These are phyloP conservation scores for Glomus cerebriforme DNA, from an alignment of 192 early-diverging fungal species.

Conservation along the genomic window DNA sequence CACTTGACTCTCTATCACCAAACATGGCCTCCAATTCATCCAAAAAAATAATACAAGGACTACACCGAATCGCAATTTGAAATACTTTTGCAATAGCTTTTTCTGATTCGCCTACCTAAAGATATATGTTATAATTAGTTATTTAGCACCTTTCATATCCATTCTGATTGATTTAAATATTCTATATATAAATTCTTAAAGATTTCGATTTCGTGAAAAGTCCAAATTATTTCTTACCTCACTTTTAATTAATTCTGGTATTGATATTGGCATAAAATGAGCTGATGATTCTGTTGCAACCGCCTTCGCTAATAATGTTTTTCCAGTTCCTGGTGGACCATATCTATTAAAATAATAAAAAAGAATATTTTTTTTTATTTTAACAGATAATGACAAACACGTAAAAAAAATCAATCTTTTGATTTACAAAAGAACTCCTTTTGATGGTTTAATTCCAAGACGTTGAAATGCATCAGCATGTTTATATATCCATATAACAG, in stretches of 20 bases:
- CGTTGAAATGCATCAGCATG: slow-evolving; percentile 62
- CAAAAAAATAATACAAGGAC: slow-evolving; percentile 86
- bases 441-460: slow-evolving; percentile 73
- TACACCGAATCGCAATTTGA: slow-evolving; percentile 62
- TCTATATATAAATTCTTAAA: too few species aligned
- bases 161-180: too few species aligned
- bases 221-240: slow-evolving; percentile 50
- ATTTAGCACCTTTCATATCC: neutral
- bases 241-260: slow-evolving; percentile 84
- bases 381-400: neutral
- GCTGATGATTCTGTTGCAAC: slow-evolving; percentile 78
- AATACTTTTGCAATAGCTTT: slow-evolving; percentile 83
- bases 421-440: slow-evolving; percentile 77
- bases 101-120: slow-evolving; percentile 87
- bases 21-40: slow-evolving; percentile 95
- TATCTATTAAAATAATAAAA: slow-evolving; percentile 39
- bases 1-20: slow-evolving; percentile 64
- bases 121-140: neutral
- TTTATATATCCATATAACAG: slow-evolving; percentile 77
- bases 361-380: neutral
- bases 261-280: slow-evolving; percentile 78
- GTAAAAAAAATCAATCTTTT: neutral
- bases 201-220: neutral
- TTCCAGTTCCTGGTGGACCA: slow-evolving; percentile 92
- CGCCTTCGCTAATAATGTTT: slow-evolving; percentile 86